Base-by-base conservation (phyloP, 2,329 filamentous ascomycete genomes). In the Tympanopsis confertula region DNA sequence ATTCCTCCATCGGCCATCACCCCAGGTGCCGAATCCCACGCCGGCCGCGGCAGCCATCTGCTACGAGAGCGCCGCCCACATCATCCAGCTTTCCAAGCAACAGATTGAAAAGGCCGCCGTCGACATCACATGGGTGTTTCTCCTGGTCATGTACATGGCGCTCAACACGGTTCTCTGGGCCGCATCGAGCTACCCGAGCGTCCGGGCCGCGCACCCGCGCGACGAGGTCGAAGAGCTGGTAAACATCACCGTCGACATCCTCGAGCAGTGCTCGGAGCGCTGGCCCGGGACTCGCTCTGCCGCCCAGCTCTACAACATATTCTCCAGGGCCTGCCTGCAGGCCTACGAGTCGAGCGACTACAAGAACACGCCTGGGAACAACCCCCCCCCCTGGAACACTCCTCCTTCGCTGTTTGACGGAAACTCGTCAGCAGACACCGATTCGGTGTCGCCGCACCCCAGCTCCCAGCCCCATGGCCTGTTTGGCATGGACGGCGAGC, bases 121-220 rank as follows among this genome's bases (percentile, higher is more conserved):
- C 10, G 89, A 95, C 52, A 69, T 95, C 42, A 95, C 88, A 1
- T 96, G 89, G 89, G 81, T 94, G 32, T 94, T 94, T 51, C 76
- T 94, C 1, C 72, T 94, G 41, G 79, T 82, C 15, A 71, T 96
- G 29, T 95, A 93, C 62, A 91, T 93, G 77, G 79, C 85, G 4
- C 71, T 96, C 40, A 95, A 94, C 53, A 88, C 86, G 4, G 73
- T 95, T 36, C 70, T 98, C 1, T 98, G 91, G 91, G 78, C 84
- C 2, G 71, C 94, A 5, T 94, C 88, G 1, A 26, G 22, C 22
- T 95, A 94, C 51, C 71, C 81, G 3, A 82, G 89, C 45, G 79
- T 96, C 18, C 80, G 91, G 35, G 71, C 74, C 38, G 66, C 74
- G 14, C 82, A 94, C 53, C 56, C 71, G 3, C 75, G 79, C 15